These are phyloP conservation scores for Artemisia argyi DNA, from an alignment of 129 eudicot species.

Conservation along the genomic window DNA sequence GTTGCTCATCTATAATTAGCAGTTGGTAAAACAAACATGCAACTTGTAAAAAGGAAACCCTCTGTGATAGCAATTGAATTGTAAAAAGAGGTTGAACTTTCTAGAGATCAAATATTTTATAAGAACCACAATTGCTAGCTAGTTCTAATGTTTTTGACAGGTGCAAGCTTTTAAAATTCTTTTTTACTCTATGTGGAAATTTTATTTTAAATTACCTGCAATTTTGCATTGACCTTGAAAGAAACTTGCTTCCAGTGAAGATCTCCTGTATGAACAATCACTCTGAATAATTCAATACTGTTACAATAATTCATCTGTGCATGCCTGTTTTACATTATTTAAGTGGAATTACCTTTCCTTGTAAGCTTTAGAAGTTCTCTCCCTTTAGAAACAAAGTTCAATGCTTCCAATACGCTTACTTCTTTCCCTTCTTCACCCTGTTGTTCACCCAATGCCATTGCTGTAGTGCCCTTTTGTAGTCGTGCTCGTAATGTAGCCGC, in stretches of 20 bases:
- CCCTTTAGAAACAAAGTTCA: conserved; percentile 72
- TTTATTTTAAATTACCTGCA: conserved; percentile 51
- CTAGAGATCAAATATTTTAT: conserved; percentile 2
- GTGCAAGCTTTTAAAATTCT: too few species aligned
- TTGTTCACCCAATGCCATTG: conserved; percentile 52
- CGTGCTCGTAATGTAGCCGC: conserved; percentile 85
- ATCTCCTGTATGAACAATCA: conserved; percentile 60
- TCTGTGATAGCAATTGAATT: background rate
- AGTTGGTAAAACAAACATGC: conserved; percentile 14
- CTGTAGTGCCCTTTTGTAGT: conserved; percentile 59
- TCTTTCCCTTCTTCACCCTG: conserved; percentile 57
- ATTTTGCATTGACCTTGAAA: conserved; percentile 60
- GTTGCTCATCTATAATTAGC: conserved; percentile 20
- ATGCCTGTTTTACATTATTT: conserved; percentile 1
- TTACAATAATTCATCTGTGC: background rate
- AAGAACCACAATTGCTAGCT: background rate
- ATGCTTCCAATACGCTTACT: conserved; percentile 40
- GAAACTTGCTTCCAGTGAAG: conserved; percentile 93
- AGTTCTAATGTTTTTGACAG: background rate
- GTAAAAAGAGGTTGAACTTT: background rate
- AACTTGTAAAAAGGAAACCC: background rate
- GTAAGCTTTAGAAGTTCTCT: conserved; percentile 79
- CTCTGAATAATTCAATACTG: background rate
- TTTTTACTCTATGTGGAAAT: too few species aligned
- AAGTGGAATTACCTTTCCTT: conserved; percentile 54